These are phyloP conservation scores for Plasmodium adleri DNA, from an alignment of 169 alveolate species.

Conservation along the genomic window DNA sequence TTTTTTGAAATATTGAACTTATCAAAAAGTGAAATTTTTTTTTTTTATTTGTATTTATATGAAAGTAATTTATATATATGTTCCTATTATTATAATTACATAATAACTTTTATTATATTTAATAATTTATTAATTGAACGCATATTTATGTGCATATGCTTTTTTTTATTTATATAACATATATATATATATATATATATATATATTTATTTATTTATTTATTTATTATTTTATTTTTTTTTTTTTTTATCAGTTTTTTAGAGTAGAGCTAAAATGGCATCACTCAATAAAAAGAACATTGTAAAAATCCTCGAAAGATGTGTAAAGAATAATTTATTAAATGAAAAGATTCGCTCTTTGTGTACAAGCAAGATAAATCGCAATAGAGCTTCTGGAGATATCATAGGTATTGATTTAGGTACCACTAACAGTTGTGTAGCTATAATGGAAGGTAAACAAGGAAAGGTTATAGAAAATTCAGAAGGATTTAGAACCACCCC, in stretches of 20 bases:
- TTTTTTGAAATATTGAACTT: too few relatives aligned
- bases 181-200: neutral
- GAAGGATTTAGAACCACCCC: conserved; percentile 98
- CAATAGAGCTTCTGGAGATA: conserved; percentile 87
- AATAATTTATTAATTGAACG: too few relatives aligned
- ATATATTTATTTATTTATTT: neutral
- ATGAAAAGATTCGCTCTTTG: conserved; percentile 24
- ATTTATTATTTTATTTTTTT: neutral
- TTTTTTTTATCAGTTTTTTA: conserved; percentile 14
- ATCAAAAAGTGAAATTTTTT: too few relatives aligned
- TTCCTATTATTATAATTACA: too few relatives aligned
- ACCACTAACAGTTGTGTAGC: conserved; percentile 99
- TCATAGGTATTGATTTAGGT: conserved; percentile 99
- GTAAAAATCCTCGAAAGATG: conserved; percentile 54
- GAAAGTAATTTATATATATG: too few relatives aligned
- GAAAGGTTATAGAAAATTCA: conserved; percentile 97
- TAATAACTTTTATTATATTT: too few relatives aligned
- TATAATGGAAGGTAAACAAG: conserved; percentile 97
- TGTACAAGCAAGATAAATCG: conserved; percentile 56
- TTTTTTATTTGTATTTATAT: too few relatives aligned
- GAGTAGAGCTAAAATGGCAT: conserved; percentile 27
- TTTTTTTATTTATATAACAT: neutral
- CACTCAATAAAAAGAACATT: conserved; percentile 34
- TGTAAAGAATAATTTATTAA: conserved; percentile 45
- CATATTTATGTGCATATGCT: too few relatives aligned